These are phyloP conservation scores for Kwoniella sp. DNA, from an alignment of 768 basidiomycete species.

Conservation along the genomic window DNA sequence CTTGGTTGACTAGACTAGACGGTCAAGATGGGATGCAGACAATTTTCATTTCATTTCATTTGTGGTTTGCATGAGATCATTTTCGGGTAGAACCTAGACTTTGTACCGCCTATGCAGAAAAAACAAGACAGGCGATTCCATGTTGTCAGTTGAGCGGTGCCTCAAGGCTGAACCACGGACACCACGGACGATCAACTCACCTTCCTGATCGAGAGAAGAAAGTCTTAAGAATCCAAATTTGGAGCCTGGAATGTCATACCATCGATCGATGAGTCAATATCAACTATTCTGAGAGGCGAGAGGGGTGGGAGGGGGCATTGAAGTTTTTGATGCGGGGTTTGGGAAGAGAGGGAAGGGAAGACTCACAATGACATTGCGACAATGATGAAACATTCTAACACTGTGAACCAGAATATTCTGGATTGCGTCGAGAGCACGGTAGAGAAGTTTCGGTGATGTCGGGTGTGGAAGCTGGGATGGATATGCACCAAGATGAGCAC, in stretches of 20 bases:
- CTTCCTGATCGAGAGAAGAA: conserved; percentile 95
- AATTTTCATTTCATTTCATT: neutral
- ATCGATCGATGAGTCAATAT: too few relatives aligned
- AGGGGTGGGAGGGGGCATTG: too few relatives aligned
- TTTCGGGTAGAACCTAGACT: conserved; percentile 31
- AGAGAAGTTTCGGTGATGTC: conserved; percentile 91
- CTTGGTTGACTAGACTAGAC: too few relatives aligned
- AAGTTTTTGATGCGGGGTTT: neutral
- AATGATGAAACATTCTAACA: conserved; percentile 70
- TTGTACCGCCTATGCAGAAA: conserved; percentile 32
- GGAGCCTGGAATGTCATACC: conserved; percentile 61
- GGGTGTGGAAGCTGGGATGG: conserved; percentile 79
- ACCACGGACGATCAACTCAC: conserved; percentile 51
- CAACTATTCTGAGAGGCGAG: too few relatives aligned
- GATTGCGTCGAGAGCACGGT: conserved; percentile 86
- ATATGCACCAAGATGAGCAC: too few relatives aligned
- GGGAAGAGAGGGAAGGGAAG: too few relatives aligned
- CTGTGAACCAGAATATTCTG: conserved; percentile 90
- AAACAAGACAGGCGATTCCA: too few relatives aligned
- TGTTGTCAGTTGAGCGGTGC: neutral
- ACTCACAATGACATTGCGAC: conserved; percentile 86
- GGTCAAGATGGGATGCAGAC: neutral
- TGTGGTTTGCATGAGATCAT: neutral
- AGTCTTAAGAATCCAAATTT: conserved; percentile 89
- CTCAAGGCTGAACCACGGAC: neutral